Evolutionary conservation across 2,329 filamentous ascomycete genomes (phyloP).

Genomic region (Ophioceras dolichostomum): DNA sequence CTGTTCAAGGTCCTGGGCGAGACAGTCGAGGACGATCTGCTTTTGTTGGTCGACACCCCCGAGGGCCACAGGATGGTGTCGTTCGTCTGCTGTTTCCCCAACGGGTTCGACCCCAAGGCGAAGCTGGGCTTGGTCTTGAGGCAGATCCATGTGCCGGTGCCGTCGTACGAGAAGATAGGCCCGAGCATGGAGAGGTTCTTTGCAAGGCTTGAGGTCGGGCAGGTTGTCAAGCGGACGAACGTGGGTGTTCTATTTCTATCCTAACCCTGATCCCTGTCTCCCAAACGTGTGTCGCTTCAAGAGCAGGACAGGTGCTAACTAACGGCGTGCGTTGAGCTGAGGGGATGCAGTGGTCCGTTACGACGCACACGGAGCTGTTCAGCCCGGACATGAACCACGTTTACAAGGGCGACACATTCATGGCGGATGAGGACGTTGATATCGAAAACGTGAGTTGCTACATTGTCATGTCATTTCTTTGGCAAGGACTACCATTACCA

Average conservation of each 20-base stretch:
- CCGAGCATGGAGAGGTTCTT: slow-evolving; percentile 44
- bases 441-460: slow-evolving; percentile 18
- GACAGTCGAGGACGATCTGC: slow-evolving; percentile 42
- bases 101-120: slow-evolving; percentile 35
- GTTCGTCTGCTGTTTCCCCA: slow-evolving; percentile 38
- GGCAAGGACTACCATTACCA: too few species aligned
- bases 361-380: slow-evolving; percentile 28
- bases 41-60: slow-evolving; percentile 30
- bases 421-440: slow-evolving; percentile 23
- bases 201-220: slow-evolving; percentile 31
- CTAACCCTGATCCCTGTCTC: too few species aligned
- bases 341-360: slow-evolving; percentile 31
- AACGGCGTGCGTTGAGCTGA: background rate
- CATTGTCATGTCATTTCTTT: too few species aligned
- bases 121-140: slow-evolving; percentile 35
- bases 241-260: slow-evolving; percentile 21
- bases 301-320: too few species aligned
- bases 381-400: slow-evolving; percentile 24
- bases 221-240: slow-evolving; percentile 35
- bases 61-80: slow-evolving; percentile 30
- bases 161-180: slow-evolving; percentile 40
- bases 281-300: too few species aligned
- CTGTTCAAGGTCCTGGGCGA: slow-evolving; percentile 16
- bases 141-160: slow-evolving; percentile 40
- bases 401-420: slow-evolving; percentile 17